phyloP scores from a whole-genome alignment of 1,284 basidiomycete genomes.

The Fomitopsis pinicola region DNA sequence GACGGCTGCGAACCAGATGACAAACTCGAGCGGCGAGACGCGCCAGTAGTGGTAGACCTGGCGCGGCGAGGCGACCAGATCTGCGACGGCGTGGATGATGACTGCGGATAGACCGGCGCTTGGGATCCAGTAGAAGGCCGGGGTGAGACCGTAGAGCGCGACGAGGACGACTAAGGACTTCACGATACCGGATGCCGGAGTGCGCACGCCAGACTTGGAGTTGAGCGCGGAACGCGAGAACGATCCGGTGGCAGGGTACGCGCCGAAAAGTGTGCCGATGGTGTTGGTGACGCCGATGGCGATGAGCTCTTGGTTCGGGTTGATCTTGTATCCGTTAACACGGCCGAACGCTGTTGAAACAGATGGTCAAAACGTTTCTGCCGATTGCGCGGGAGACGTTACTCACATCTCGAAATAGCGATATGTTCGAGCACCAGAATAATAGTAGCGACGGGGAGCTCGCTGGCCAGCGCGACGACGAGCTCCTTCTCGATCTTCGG shows the following conservation, averaged over 20 bases:
- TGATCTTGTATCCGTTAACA: slow-evolving; percentile 95
- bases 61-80: slow-evolving; percentile 84
- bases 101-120: slow-evolving; percentile 81
- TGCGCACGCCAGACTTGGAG: slow-evolving; percentile 94
- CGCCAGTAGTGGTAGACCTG: slow-evolving; percentile 95
- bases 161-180: slow-evolving; percentile 90
- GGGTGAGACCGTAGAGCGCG: slow-evolving; percentile 89
- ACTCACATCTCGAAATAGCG: slow-evolving; percentile 85
- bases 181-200: slow-evolving; percentile 86
- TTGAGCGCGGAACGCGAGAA: slow-evolving; percentile 97
- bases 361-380: slow-evolving; percentile 1
- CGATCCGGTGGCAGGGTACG: slow-evolving; percentile 96
- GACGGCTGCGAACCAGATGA: slow-evolving; percentile 90
- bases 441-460: slow-evolving; percentile 92
- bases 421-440: slow-evolving; percentile 96
- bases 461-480: slow-evolving; percentile 65
- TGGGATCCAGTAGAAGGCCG: slow-evolving; percentile 88
- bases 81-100: slow-evolving; percentile 94
- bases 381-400: not conserved
- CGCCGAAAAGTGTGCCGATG: slow-evolving; percentile 81
- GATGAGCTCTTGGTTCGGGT: slow-evolving; percentile 96
- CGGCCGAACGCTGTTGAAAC: slow-evolving; percentile 79
- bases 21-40: slow-evolving; percentile 88
- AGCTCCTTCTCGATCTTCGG: slow-evolving; percentile 67
- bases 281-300: slow-evolving; percentile 97